Evolutionary conservation across 257 asterid species (phyloP).

Genomic region (Parsonsia alboflavescens): DNA sequence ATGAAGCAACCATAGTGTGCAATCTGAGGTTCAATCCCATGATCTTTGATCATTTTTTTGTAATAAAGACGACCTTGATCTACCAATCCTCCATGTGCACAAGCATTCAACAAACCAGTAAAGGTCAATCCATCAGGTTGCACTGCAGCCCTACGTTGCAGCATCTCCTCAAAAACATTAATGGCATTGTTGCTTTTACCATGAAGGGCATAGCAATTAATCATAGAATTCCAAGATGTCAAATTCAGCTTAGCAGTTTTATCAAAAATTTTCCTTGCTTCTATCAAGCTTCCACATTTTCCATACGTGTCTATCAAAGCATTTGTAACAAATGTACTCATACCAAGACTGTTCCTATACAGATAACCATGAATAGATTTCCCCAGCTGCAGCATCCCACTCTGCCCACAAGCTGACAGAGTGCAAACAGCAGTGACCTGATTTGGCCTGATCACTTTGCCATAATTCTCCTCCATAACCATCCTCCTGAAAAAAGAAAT

Average conservation of each 20-base stretch:
- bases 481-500: slow-evolving; percentile 56
- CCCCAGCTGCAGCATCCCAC: slow-evolving; percentile 68
- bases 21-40: slow-evolving; percentile 53
- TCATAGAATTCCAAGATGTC: slow-evolving; percentile 71
- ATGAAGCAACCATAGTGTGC: slow-evolving; percentile 77
- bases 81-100: slow-evolving; percentile 71
- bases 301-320: slow-evolving; percentile 84
- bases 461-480: slow-evolving; percentile 40
- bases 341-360: slow-evolving; percentile 33
- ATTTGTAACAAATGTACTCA: slow-evolving; percentile 39
- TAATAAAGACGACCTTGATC: slow-evolving; percentile 47
- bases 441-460: slow-evolving; percentile 45
- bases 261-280: slow-evolving; percentile 55
- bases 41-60: slow-evolving; percentile 45
- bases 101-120: slow-evolving; percentile 64
- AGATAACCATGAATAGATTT: slow-evolving; percentile 62
- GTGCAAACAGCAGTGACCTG: slow-evolving; percentile 57
- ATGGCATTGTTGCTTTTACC: slow-evolving; percentile 50
- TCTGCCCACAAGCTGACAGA: slow-evolving; percentile 64
- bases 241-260: slow-evolving; percentile 30
- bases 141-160: slow-evolving; percentile 21
- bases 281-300: slow-evolving; percentile 61
- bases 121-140: slow-evolving; percentile 75
- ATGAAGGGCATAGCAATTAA: slow-evolving; percentile 66
- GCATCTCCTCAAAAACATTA: slow-evolving; percentile 48